A percentile compares a stretch with the other conserved stretches of the same genome.
phyloP scores from a whole-genome alignment of 163 green algal genomes.

The Chloromonas sp. region DNA sequence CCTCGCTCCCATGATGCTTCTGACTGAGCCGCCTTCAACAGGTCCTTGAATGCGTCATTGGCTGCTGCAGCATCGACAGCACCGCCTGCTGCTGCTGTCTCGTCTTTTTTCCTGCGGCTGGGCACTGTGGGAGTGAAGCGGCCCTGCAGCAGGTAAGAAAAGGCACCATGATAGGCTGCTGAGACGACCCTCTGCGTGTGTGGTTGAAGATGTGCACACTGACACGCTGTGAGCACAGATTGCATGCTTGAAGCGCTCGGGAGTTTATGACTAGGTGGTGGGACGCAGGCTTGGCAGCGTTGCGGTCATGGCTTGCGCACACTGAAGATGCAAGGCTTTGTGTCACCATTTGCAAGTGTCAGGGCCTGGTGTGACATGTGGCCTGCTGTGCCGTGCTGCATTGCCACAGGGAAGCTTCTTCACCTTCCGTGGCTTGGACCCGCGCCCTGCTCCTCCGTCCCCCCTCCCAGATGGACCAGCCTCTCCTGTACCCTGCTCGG shows the following conservation, averaged over 20 bases:
- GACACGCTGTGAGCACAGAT: neutral
- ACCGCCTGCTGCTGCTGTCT: neutral
- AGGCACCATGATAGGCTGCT: neutral
- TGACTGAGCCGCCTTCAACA: conserved; percentile 37
- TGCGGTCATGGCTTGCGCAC: neutral
- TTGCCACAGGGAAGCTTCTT: neutral
- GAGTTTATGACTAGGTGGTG: neutral
- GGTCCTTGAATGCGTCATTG: conserved; percentile 37
- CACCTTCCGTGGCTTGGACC: neutral
- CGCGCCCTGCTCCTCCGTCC: no score
- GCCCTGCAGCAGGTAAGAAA: neutral
- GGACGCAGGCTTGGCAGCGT: neutral
- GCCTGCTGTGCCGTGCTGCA: neutral
- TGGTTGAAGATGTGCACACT: neutral
- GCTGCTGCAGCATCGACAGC: conserved; percentile 11
- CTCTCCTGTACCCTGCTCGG: no score
- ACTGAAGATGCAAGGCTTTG: neutral
- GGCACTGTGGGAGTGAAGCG: conserved; percentile 39
- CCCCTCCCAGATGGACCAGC: no score
- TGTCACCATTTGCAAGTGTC: neutral
- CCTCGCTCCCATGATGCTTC: conserved; percentile 13
- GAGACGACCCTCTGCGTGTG: neutral
- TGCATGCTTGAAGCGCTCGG: neutral
- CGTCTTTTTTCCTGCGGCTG: conserved; percentile 32
- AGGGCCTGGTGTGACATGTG: neutral